Conservation (phyloP, 2,329 filamentous ascomycete species). For the Xylaria sp. region DNA sequence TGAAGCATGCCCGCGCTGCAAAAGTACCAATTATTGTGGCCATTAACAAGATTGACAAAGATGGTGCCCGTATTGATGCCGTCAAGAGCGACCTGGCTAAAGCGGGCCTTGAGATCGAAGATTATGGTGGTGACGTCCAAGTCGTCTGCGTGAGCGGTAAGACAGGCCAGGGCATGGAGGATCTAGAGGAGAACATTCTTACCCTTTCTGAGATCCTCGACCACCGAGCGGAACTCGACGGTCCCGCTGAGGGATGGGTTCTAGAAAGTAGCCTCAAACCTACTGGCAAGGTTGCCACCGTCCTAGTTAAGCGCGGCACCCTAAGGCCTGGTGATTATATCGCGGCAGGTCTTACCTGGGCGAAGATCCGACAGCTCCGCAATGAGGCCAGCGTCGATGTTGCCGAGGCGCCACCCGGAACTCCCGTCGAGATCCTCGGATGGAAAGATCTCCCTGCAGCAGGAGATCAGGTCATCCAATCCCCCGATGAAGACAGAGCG, state of each 20-base stretch:
- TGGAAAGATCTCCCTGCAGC: constrained; percentile 87
- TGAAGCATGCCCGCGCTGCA: constrained; percentile 89
- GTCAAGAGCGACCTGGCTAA: constrained; percentile 89
- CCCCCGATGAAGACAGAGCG: constrained; percentile 79
- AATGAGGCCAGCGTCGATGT: constrained; percentile 85
- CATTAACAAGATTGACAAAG: constrained; percentile 96
- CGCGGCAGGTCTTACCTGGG: constrained; percentile 89
- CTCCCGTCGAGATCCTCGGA: constrained; percentile 91
- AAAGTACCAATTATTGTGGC: constrained; percentile 97
- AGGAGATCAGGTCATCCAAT: constrained; percentile 88
- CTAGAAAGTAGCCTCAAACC: constrained; percentile 91
- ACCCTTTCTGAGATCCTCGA: constrained; percentile 91
- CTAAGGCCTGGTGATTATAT: constrained; percentile 83
- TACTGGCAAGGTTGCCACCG: constrained; percentile 85
- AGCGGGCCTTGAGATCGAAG: constrained; percentile 90
- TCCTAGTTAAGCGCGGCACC: constrained; percentile 89
- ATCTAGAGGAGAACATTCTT: constrained; percentile 90
- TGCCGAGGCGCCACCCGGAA: constrained; percentile 82
- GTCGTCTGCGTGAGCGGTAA: constrained; percentile 92
- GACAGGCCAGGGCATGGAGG: constrained; percentile 89
- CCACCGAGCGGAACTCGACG: constrained; percentile 80
- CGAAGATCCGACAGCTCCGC: constrained; percentile 82
- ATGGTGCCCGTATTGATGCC: constrained; percentile 79
- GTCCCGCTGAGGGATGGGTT: constrained; percentile 90
- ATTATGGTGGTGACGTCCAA: constrained; percentile 94